Percentiles rank a stretch among this genome's conserved stretches.
Evolutionary conservation across 306 rosid genomes (phyloP).

Genomic region (Acacia melanoxylon): DNA sequence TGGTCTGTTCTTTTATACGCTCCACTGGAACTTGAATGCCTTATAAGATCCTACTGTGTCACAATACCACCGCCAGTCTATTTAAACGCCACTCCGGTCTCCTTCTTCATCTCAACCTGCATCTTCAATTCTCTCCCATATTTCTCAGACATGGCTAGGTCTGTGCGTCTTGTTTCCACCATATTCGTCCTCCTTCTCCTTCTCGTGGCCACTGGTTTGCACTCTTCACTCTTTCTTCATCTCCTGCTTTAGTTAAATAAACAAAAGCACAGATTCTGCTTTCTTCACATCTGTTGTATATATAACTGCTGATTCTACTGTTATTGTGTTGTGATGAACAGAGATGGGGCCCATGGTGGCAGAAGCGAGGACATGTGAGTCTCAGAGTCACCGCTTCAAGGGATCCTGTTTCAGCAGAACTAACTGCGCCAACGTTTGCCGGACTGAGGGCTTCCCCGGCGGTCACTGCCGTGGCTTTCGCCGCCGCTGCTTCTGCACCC

Average conservation of each 20-base stretch:
- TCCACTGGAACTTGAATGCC: background rate
- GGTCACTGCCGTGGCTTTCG: slow-evolving; percentile 67
- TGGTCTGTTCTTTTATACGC: background rate
- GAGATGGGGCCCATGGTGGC: slow-evolving; percentile 55
- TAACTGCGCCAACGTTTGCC: slow-evolving; percentile 55
- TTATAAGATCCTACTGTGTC: background rate
- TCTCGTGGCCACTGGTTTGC: slow-evolving; percentile 51
- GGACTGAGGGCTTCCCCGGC: slow-evolving; percentile 46
- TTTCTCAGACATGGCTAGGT: slow-evolving; percentile 42
- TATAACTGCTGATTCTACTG: background rate
- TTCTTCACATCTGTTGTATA: background rate
- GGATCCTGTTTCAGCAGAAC: slow-evolving; percentile 43
- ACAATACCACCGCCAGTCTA: background rate
- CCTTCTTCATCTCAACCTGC: background rate
- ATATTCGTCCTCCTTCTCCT: slow-evolving; percentile 43
- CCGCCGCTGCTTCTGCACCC: slow-evolving; percentile 63
- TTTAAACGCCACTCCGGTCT: background rate
- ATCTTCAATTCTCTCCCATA: background rate
- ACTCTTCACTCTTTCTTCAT: background rate
- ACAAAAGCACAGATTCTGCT: background rate
- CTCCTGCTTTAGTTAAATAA: background rate
- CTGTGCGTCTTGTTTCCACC: slow-evolving; percentile 40
- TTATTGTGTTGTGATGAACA: background rate
- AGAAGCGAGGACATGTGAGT: slow-evolving; percentile 58
- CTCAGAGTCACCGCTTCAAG: slow-evolving; percentile 50